Percentiles rank a stretch among this genome's conserved stretches.
phyloP scores from a whole-genome alignment of 169 alveolate genomes.

The Ichthyophthirius multifiliis region DNA sequence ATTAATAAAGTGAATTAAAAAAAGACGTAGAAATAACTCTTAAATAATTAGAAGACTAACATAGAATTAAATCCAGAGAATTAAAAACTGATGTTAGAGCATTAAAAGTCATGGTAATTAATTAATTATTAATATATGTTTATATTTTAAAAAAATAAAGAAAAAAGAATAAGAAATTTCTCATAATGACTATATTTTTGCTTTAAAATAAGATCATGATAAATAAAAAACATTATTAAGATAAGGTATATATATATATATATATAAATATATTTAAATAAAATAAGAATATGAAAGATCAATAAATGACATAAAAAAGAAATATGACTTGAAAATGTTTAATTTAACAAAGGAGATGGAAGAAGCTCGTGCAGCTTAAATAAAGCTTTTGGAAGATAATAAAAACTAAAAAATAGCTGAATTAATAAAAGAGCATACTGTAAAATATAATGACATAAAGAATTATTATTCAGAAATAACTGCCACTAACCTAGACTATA shows the following conservation, averaged over 20 bases:
- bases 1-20: slow-evolving; percentile 72
- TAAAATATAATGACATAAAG: slow-evolving; percentile 82
- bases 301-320: slow-evolving; percentile 79
- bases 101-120: slow-evolving; percentile 52
- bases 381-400: slow-evolving; percentile 42
- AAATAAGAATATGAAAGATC: slow-evolving; percentile 80
- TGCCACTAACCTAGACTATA: slow-evolving; percentile 82
- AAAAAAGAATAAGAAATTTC: slow-evolving; percentile 81
- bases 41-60: slow-evolving; percentile 83
- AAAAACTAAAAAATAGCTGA: slow-evolving; percentile 66
- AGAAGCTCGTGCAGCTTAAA: slow-evolving; percentile 46
- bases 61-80: slow-evolving; percentile 81
- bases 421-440: slow-evolving; percentile 67
- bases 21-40: slow-evolving; percentile 79
- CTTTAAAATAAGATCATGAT: slow-evolving; percentile 78
- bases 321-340: slow-evolving; percentile 72
- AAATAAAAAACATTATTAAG: slow-evolving; percentile 52
- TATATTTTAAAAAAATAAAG: not conserved
- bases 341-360: slow-evolving; percentile 82
- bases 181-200: slow-evolving; percentile 73
- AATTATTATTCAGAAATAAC: slow-evolving; percentile 88
- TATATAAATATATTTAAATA: slow-evolving; percentile 32
- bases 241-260: not conserved
- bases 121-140: not conserved
- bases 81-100: slow-evolving; percentile 80